Base-by-base conservation (phyloP, 148 eudicot genomes). In the Amaranthus cruentus region DNA sequence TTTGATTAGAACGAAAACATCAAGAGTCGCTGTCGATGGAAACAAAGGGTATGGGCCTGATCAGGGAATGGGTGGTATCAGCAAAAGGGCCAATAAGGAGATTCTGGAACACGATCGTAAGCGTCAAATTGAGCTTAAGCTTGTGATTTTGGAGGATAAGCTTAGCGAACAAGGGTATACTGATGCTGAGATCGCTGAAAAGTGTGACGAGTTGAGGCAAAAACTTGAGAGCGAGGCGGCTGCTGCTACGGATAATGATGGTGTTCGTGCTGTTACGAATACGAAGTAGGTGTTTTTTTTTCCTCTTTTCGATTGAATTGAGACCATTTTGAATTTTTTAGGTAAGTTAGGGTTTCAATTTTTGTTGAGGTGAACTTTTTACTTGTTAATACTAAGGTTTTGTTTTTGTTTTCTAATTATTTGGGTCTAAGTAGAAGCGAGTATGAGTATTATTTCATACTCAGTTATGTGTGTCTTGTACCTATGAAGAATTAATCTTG, bases 91-190 rank as follows among this genome's bases (percentile, higher is more conserved):
- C 13, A 95, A 91, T 57, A 83, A 82, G 73, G 97, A 91, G 14
- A 95, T 95, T 10, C 72, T 95, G 11, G 98, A 95, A 74, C 98
- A 95, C 50, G 98, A 95, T 62, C 97, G 98, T 3, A 95, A 91
- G 86, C 84, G 98, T 69, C 97, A 91, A 82, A 87, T 91, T n/a
- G 83, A 95, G 86, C 89, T 95, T 58, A 95, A 95, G 87, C 86
- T 95, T 43, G 84, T 82, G 11, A 79, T 88, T 6, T 87, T 95
- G 12, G 93, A 91, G 61, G 98, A 95, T 71, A 87, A 88, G 82
- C 82, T 95, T n/a, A 70, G 53, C n/a, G 89, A 95, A 69, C 90
- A 95, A 80, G 98, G 98, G 0, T 95, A 87, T 15, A 88, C 96
- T 3, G 93, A 88, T 43, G 76, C 79, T 0, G 92, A 95, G 84